Conservation (phyloP, 2,329 filamentous ascomycete genomes). For the Pseudogymnoascus sp. region DNA sequence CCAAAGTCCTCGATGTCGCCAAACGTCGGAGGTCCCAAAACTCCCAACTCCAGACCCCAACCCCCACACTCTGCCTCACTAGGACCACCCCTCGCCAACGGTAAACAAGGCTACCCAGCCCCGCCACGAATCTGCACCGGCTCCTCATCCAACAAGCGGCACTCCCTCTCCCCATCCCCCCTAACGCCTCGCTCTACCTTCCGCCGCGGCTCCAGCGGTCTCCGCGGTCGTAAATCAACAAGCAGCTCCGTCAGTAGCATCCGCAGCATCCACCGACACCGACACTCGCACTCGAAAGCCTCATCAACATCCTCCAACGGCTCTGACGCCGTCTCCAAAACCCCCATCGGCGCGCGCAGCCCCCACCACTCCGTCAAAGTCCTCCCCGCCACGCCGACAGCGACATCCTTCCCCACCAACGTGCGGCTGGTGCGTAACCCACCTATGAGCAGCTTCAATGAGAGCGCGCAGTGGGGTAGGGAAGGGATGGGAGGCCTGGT, state of each 20-base stretch:
- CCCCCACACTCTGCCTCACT: slow-evolving; percentile 38
- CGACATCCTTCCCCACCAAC: slow-evolving; percentile 68
- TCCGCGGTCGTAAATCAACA: slow-evolving; percentile 88
- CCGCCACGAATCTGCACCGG: slow-evolving; percentile 32
- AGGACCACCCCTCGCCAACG: slow-evolving; percentile 28
- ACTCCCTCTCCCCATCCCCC: slow-evolving; percentile 78
- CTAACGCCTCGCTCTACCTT: slow-evolving; percentile 82
- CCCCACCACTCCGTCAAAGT: slow-evolving; percentile 91
- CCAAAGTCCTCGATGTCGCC: slow-evolving; percentile 36
- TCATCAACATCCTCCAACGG: slow-evolving; percentile 82
- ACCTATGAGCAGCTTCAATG: slow-evolving; percentile 46
- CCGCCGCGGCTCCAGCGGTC: slow-evolving; percentile 70
- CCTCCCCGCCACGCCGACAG: slow-evolving; percentile 79
- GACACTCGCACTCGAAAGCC: slow-evolving; percentile 85
- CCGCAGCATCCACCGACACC: slow-evolving; percentile 79
- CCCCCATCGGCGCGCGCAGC: slow-evolving; percentile 55
- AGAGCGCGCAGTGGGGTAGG: slow-evolving; percentile 42
- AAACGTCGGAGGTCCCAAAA: slow-evolving; percentile 37
- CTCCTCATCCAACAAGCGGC: slow-evolving; percentile 50
- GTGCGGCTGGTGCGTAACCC: slow-evolving; percentile 68
- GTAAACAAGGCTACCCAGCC: slow-evolving; percentile 24
- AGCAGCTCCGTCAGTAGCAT: slow-evolving; percentile 92
- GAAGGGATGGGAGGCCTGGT: slow-evolving; percentile 48
- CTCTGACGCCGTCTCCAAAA: slow-evolving; percentile 62
- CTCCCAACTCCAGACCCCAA: slow-evolving; percentile 50